Evolutionary conservation across 2,329 filamentous ascomycete species (phyloP).

Genomic region (Beauveria rudraprayagi): DNA sequence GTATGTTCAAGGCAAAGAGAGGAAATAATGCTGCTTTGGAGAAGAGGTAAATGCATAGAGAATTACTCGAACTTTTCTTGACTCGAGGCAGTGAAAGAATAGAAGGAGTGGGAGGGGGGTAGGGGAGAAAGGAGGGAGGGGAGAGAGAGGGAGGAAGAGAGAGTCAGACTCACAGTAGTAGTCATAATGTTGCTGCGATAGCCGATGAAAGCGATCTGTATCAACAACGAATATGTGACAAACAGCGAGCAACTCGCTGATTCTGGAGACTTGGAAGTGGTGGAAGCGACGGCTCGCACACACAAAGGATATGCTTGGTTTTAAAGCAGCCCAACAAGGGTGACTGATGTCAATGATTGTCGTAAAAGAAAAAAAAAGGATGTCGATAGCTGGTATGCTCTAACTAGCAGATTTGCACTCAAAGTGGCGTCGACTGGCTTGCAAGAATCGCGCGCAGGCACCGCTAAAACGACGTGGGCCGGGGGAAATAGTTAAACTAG

Average conservation of each 20-base stretch:
- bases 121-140: conserved; percentile 14
- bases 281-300: background rate
- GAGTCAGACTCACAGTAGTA: conserved; percentile 27
- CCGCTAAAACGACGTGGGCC: background rate
- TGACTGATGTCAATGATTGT: background rate
- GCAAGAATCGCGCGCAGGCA: conserved; percentile 7
- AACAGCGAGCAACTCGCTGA: background rate
- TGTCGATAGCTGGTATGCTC: background rate
- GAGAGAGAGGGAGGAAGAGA: background rate
- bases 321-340: background rate
- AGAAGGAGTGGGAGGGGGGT: too few relatives aligned
- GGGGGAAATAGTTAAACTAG: background rate
- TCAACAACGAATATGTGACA: background rate
- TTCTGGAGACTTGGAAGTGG: background rate
- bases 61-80: too few relatives aligned
- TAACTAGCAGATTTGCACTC: conserved; percentile 1
- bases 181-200: conserved; percentile 23
- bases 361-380: background rate
- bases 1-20: background rate
- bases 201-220: background rate
- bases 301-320: background rate
- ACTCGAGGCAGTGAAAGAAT: too few relatives aligned
- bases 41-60: background rate
- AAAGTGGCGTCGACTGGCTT: conserved; percentile 1
- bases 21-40: background rate